Percentiles rank a stretch among this genome's conserved stretches.
Evolutionary conservation across 352 stramenopile genomes (phyloP).

Genomic region (Pythium scleroteichum): DNA sequence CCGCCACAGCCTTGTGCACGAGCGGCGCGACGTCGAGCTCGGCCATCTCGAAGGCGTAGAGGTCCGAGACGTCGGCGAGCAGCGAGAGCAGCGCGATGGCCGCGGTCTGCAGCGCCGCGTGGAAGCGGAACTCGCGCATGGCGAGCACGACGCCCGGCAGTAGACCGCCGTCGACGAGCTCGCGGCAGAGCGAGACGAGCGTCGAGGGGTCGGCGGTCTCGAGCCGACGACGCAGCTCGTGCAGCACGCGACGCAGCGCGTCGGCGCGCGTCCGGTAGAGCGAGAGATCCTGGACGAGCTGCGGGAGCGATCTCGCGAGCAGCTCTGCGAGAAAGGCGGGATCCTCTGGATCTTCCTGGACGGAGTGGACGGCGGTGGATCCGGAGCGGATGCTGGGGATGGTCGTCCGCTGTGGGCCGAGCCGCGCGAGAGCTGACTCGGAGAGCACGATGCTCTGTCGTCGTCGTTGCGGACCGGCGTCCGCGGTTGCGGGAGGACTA

Average conservation of each 20-base stretch:
- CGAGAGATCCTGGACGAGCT: slow-evolving; percentile 39
- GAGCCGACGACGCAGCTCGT: slow-evolving; percentile 42
- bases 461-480: background rate
- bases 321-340: slow-evolving; percentile 20
- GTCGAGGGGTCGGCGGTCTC: slow-evolving; percentile 23
- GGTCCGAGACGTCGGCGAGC: slow-evolving; percentile 41
- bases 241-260: slow-evolving; percentile 38
- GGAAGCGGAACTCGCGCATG: slow-evolving; percentile 73
- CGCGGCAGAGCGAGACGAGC: slow-evolving; percentile 33
- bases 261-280: slow-evolving; percentile 39
- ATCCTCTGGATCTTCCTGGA: slow-evolving; percentile 19
- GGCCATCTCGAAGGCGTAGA: slow-evolving; percentile 65
- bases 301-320: slow-evolving; percentile 8
- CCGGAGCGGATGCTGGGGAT: background rate
- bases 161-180: slow-evolving; percentile 47
- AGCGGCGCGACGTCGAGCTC: slow-evolving; percentile 43
- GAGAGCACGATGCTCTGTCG: slow-evolving; percentile 11
- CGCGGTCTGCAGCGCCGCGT: slow-evolving; percentile 48
- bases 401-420: slow-evolving; percentile 5
- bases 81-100: slow-evolving; percentile 48
- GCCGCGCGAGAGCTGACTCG: background rate
- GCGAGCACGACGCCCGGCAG: slow-evolving; percentile 38
- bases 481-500: background rate
- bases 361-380: slow-evolving; percentile 1
- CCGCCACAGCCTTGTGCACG: slow-evolving; percentile 47